Evolutionary conservation across 192 early-diverging fungal species (phyloP).

Genomic region (Podila epicladia): DNA sequence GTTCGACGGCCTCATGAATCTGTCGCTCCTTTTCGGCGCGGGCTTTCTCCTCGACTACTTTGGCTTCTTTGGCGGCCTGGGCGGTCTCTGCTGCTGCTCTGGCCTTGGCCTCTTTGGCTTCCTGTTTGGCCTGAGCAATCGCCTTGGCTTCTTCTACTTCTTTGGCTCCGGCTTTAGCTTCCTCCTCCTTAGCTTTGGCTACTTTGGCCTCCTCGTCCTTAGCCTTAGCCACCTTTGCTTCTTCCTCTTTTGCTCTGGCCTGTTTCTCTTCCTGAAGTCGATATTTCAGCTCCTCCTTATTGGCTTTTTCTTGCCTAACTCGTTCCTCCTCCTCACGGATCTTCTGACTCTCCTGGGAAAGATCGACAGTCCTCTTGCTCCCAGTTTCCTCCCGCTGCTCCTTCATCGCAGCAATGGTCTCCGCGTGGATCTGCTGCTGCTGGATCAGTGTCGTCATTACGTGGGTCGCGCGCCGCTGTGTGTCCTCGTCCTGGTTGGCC

Average conservation of each 20-base stretch:
- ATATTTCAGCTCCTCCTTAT: constrained; percentile 1
- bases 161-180: neutral
- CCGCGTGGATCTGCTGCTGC: constrained; percentile 36
- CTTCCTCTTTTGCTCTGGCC: neutral
- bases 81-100: neutral
- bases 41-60: neutral
- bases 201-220: neutral
- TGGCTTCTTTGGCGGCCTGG: neutral
- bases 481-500: constrained; percentile 50
- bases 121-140: neutral
- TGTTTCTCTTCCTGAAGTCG: neutral
- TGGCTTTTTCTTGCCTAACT: neutral
- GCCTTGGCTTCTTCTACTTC: neutral
- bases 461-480: constrained; percentile 48
- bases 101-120: neutral
- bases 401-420: constrained; percentile 8
- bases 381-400: neutral
- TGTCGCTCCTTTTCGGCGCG: neutral
- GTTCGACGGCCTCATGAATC: neutral
- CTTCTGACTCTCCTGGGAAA: neutral
- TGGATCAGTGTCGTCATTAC: constrained; percentile 41
- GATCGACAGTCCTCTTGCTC: neutral
- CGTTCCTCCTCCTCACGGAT: neutral
- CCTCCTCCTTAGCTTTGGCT: neutral
- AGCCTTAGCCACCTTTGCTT: neutral